Base-by-base conservation (phyloP, 1,139 yeast species). In the Pichia sp. region DNA sequence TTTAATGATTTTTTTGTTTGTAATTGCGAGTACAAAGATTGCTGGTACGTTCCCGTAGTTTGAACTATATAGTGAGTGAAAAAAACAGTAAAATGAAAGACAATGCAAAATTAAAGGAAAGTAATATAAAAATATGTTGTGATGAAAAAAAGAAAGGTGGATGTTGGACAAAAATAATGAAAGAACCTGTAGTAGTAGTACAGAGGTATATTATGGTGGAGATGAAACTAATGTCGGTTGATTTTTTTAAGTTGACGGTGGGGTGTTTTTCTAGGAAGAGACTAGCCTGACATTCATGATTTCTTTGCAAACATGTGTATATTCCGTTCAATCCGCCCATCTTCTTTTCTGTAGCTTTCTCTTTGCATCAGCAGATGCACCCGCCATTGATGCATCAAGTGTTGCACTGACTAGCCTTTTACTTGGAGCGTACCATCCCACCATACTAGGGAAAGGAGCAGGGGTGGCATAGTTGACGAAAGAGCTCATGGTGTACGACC, bases 401-500 rank as follows among this genome's bases (percentile, higher is more conserved):
- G 69, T 55, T n/a, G 71, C 72, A 56, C 68, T 66, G 31, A 58
- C 62, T 36, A 71, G 49, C 57, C 59, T 61, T 46, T 55, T 56
- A 54, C 69, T 63, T 6, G 76, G 73, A 20, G 71, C 66, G 64
- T 79, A 77, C 78, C 80, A 76, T 24, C 81, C 79, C 51, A 80
- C 79, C 6, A 64, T 79, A 20, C 83, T 77, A 10, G 95, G 95
- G 64, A 77, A 76, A 10, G 84, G 82, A 17, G 87, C 90, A 2
- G 83, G 81, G 1, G 84, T 67, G 0, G 95, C 96, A 65, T 77
- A 78, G 69, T 89, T 89, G 49, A 77, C 74, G 49, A 74, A 76
- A 10, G 91, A 84, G n/a, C 79, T 75, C 60, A 81, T 76, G 0
- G 87, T 76, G 67, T 89, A 89, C 38, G 84, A 76, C 95, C 96